phyloP scores from a whole-genome alignment of 2,329 filamentous ascomycete genomes.

The Pseudogymnoascus sp. region DNA sequence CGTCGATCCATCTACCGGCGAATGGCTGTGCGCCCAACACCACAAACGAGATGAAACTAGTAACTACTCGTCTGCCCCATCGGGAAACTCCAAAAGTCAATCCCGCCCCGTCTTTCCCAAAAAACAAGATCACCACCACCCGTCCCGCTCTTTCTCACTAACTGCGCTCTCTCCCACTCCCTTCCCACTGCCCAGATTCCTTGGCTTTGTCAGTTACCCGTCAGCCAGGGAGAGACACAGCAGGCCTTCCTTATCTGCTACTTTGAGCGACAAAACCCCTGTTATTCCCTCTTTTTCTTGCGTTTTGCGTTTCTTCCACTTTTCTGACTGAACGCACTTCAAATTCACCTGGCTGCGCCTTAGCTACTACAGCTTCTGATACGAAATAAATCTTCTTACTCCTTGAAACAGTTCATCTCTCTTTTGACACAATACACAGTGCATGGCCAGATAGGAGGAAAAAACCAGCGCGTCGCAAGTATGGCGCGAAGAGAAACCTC shows the following conservation, averaged over 20 bases:
- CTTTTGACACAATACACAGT: background rate
- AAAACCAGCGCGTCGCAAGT: background rate
- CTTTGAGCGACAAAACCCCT: background rate
- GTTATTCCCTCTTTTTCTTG: background rate
- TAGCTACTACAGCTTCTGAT: background rate
- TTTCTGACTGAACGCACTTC: background rate
- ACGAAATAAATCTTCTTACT: background rate
- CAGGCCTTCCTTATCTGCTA: background rate
- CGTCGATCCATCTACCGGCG: background rate
- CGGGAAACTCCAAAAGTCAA: background rate
- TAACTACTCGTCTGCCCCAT: background rate
- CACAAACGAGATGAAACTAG: background rate
- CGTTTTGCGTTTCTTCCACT: background rate
- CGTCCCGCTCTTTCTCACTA: background rate
- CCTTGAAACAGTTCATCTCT: background rate
- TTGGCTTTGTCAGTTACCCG: background rate
- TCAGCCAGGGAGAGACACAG: background rate
- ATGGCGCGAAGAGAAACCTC: background rate
- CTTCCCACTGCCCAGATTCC: background rate
- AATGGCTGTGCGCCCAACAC: background rate
- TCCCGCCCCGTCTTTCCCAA: background rate
- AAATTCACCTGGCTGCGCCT: background rate
- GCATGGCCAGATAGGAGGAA: background rate
- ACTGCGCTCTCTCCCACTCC: too few species aligned
- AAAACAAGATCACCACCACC: background rate